These are phyloP conservation scores for Crithidia sp. DNA, from an alignment of 208 protist species.

Conservation along the genomic window DNA sequence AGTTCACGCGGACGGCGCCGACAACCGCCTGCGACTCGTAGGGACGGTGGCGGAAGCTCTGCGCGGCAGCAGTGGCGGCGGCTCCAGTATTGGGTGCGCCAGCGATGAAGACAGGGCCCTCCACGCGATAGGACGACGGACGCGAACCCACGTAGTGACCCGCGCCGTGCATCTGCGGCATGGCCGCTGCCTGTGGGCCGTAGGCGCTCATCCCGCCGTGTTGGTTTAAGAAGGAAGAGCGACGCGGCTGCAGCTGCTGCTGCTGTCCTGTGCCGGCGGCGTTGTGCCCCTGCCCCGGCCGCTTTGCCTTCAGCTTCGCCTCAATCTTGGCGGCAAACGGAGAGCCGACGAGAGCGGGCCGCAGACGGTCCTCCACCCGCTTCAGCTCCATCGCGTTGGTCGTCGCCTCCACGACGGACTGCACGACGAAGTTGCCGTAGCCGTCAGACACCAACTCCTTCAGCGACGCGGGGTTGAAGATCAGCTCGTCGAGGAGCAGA, in stretches of 20 bases:
- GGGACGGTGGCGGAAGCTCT: slow-evolving; percentile 13
- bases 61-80: too few relatives aligned
- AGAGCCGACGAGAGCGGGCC: slow-evolving; percentile 52
- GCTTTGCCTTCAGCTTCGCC: slow-evolving; percentile 61
- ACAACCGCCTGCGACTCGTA: slow-evolving; percentile 9
- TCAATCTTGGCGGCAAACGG: slow-evolving; percentile 71
- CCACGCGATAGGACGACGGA: neutral
- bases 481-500: slow-evolving; percentile 83
- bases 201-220: slow-evolving; percentile 4
- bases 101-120: neutral
- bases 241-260: slow-evolving; percentile 5
- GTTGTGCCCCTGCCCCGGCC: neutral
- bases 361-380: slow-evolving; percentile 71
- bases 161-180: slow-evolving; percentile 1
- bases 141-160: neutral
- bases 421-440: slow-evolving; percentile 91
- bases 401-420: slow-evolving; percentile 66
- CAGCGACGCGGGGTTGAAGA: slow-evolving; percentile 78
- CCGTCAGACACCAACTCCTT: slow-evolving; percentile 75
- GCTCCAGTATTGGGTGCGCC: neutral
- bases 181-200: neutral
- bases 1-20: neutral
- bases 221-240: slow-evolving; percentile 7
- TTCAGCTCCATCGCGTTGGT: slow-evolving; percentile 63
- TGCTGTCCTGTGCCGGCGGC: slow-evolving; percentile 1